These are phyloP conservation scores for Rhizopus delemar DNA, from an alignment of 371 early-diverging fungal species.

Conservation along the genomic window DNA sequence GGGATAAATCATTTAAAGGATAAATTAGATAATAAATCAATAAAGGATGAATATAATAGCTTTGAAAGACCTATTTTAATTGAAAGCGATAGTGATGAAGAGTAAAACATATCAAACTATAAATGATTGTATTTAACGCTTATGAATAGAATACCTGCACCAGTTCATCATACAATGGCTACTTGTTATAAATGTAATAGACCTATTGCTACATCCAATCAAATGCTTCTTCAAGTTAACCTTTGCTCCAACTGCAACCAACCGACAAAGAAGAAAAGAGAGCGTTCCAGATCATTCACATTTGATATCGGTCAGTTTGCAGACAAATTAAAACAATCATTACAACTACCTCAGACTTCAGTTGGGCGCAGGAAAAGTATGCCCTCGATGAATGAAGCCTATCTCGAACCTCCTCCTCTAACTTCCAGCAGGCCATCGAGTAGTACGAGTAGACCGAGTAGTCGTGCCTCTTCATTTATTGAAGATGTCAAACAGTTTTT, in stretches of 20 bases:
- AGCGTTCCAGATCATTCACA: conserved; percentile 24
- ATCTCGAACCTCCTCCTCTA: neutral
- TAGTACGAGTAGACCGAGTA: conserved; percentile 17
- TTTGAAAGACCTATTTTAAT: conserved; percentile 26
- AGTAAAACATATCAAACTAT: conserved; percentile 9
- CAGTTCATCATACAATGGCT: conserved; percentile 4
- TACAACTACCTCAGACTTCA: conserved; percentile 7
- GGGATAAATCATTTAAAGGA: neutral
- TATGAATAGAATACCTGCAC: conserved; percentile 5
- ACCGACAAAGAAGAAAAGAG: conserved; percentile 9
- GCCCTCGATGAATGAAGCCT: conserved; percentile 16
- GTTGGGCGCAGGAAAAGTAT: conserved; percentile 26
- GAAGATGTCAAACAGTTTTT: conserved; percentile 31
- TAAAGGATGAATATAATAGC: neutral
- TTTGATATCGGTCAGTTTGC: conserved; percentile 17
- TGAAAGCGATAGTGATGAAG: conserved; percentile 30
- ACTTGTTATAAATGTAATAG: conserved; percentile 16
- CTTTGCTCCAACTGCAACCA: conserved; percentile 10
- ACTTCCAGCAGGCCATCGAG: neutral
- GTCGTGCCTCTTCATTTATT: conserved; percentile 29
- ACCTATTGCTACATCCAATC: neutral
- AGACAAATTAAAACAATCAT: conserved; percentile 24
- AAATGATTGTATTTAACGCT: neutral
- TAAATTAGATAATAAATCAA: neutral
- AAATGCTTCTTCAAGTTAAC: neutral